A percentile compares a stretch with the other conserved stretches of the same genome.
Conservation (phyloP, 73 alveolate genomes). For the Symbiodinium natans region DNA sequence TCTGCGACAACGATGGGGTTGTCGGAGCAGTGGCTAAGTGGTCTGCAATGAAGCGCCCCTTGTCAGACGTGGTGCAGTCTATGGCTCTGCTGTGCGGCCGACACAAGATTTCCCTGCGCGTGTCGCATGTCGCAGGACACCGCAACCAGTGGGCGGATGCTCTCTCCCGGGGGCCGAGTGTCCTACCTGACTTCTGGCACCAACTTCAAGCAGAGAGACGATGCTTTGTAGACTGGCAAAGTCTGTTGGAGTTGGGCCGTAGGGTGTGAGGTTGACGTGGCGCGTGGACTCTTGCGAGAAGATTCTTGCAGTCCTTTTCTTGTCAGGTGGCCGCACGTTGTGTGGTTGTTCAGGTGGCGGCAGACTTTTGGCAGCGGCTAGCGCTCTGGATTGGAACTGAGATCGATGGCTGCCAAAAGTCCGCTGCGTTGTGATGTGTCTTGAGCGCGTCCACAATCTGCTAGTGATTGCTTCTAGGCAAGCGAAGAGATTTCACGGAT, state of each 20-base stretch:
- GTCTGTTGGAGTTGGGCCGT: neutral
- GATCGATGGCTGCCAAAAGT: too few species aligned
- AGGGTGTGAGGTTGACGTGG: too few species aligned
- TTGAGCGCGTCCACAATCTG: too few species aligned
- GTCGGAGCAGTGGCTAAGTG: constrained; percentile 17
- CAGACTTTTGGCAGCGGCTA: too few species aligned
- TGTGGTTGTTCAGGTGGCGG: too few species aligned
- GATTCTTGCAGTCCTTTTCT: too few species aligned
- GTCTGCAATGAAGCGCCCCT: neutral
- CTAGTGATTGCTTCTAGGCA: neutral
- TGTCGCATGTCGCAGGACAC: neutral
- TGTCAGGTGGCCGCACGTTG: too few species aligned
- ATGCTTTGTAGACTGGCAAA: neutral
- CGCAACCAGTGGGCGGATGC: constrained; percentile 41
- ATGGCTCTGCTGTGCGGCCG: neutral
- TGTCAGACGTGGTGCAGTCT: neutral
- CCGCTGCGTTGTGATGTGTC: too few species aligned
- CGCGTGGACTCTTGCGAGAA: too few species aligned
- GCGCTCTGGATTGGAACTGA: too few species aligned
- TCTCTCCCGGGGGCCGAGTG: neutral
- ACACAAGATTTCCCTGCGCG: neutral
- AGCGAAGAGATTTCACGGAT: neutral
- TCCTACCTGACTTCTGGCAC: neutral
- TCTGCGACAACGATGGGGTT: constrained; percentile 28
- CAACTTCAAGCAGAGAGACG: neutral